Evolutionary conservation across 345 rosid genomes (phyloP), one percentile per base, ranked within the genome.

Genomic region (Aethionema arabicum): DNA sequence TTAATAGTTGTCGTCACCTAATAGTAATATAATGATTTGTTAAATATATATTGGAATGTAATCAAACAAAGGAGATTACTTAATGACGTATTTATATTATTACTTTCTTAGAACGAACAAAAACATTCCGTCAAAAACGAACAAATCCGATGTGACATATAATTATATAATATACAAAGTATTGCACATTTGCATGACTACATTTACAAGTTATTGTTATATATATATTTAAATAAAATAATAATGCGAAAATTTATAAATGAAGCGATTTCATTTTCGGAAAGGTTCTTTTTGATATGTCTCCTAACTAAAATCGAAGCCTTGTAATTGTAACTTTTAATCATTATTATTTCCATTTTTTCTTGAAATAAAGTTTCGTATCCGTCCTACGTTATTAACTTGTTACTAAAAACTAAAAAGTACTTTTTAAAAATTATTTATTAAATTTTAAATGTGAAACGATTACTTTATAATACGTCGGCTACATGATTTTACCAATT

Each of bases 221-320:
- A 53, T 53, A 30, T 52, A 33, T 9, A 41, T 21, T 21, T 21
- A 63, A 47, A 32, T 46, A 65, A 59, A 13, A 32, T 43, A 21
- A 1, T 21, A 1, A 21, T 21, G 27, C 11, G 16, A 55, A 52
- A 49, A 30, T 66, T 16, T 59, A 12, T 30, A 63, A 56, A 70
- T 78, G 63, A 80, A 80, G 80, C 72, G 72, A 82, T 74, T 60
- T 84, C 87, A 64, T 76, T 80, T 73, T 80, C 85, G 80, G 30
- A 38, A 60, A 41, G 70, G 59, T 62, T 51, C 27, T 21, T 73
- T 62, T 59, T 62, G 14, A 59, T 45, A 56, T 82, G 80, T 76
- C 71, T 63, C 76, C 73, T 79, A 81, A 79, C 80, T 63, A 81
- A 81, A 21, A 75, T 46, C 53, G 57, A 76, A 67, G 68, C 42